These are phyloP conservation scores for Scenedesmus sp. DNA, from an alignment of 163 green algal species.

Conservation along the genomic window DNA sequence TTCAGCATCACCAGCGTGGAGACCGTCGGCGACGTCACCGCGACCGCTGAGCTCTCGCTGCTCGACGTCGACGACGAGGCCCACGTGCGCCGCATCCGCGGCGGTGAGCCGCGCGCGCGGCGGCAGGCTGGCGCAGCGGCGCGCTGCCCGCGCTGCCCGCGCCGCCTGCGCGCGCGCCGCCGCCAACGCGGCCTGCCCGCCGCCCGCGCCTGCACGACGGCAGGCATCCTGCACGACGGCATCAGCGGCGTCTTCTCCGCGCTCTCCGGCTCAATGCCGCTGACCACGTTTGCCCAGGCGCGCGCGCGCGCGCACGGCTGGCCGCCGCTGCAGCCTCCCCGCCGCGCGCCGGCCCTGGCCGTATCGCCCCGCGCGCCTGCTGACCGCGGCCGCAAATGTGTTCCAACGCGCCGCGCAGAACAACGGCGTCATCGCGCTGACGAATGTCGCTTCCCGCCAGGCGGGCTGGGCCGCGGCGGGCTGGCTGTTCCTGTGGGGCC, in stretches of 20 bases:
- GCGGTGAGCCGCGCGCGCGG: too few relatives aligned
- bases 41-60: constrained; percentile 71
- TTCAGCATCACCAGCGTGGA: constrained; percentile 82
- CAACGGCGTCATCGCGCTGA: constrained; percentile 82
- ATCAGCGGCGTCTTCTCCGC: constrained; percentile 72
- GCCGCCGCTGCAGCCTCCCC: neutral
- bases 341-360: neutral
- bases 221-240: constrained; percentile 49
- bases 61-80: constrained; percentile 46
- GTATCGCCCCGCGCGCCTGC: neutral
- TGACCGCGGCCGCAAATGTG: neutral
- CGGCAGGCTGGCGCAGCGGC: too few relatives aligned
- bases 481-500: constrained; percentile 83
- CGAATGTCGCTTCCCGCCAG: constrained; percentile 65
- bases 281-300: constrained; percentile 78
- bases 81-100: constrained; percentile 38
- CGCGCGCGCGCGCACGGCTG: neutral
- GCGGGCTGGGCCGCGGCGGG: constrained; percentile 72
- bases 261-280: constrained; percentile 69
- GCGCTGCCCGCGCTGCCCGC: too few relatives aligned
- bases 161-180: too few relatives aligned
- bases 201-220: too few relatives aligned
- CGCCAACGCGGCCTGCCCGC: too few relatives aligned
- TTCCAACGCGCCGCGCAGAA: constrained; percentile 54
- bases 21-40: constrained; percentile 81